Percentiles rank a stretch among this genome's conserved stretches.
Conservation (phyloP, 305 asterid species). For the Fraxinus angustifolia region DNA sequence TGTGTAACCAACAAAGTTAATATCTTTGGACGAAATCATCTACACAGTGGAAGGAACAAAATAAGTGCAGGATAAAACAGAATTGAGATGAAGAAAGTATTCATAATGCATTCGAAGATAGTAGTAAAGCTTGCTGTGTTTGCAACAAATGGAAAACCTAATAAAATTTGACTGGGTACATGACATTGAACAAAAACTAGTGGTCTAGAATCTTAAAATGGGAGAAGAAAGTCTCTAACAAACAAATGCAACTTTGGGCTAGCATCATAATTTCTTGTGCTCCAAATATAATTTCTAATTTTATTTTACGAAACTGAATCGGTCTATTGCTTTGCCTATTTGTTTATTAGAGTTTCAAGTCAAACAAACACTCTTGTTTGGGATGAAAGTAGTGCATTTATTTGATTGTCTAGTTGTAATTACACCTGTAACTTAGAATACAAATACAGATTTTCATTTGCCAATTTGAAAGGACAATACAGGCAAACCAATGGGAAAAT, state of each 20-base stretch:
- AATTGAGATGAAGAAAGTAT: constrained; percentile 4
- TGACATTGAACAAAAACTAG: not conserved
- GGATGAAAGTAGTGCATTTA: not conserved
- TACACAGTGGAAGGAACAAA: constrained; percentile 29
- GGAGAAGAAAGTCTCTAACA: not conserved
- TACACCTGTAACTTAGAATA: not conserved
- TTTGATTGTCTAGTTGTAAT: not conserved
- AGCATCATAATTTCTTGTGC: not conserved
- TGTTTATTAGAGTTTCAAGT: not conserved
- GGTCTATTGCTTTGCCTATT: not conserved
- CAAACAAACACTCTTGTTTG: not conserved
- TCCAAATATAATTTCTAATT: not conserved
- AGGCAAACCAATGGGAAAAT: not conserved
- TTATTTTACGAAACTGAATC: not conserved
- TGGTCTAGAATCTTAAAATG: not conserved
- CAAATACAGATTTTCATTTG: not conserved
- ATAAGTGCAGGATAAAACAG: constrained; percentile 16
- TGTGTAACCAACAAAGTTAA: constrained; percentile 96
- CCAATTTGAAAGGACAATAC: constrained; percentile 5
- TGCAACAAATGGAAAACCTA: not conserved
- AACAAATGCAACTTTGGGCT: not conserved
- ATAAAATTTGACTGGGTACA: not conserved
- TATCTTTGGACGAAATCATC: constrained; percentile 95
- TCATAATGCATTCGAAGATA: not conserved
- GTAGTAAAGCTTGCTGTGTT: not conserved